phyloP scores from a whole-genome alignment of 2,329 filamentous ascomycete species.

The Fusarium sp. region DNA sequence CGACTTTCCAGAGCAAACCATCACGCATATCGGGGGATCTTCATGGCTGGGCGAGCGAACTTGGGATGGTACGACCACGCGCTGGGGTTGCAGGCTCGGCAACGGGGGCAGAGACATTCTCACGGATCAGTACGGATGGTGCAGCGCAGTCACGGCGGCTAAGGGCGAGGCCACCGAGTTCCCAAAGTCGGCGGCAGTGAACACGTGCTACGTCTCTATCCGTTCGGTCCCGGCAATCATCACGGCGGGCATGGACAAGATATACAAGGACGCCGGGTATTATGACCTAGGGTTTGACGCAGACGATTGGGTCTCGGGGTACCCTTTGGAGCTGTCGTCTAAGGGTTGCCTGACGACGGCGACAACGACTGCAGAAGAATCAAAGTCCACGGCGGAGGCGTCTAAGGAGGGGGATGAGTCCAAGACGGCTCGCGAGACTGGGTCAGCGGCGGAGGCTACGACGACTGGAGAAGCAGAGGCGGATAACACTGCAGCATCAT shows the following conservation, averaged over 20 bases:
- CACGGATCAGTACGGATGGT: conserved; percentile 11
- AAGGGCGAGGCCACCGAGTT: not conserved
- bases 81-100: conserved; percentile 16
- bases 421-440: conserved; percentile 5
- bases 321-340: not conserved
- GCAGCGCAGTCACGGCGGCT: not conserved
- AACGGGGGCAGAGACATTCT: conserved; percentile 6
- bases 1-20: conserved; percentile 29
- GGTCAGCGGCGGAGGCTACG: not conserved
- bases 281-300: not conserved
- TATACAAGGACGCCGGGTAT: not conserved
- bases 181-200: conserved; percentile 17
- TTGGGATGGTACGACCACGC: conserved; percentile 21
- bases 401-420: not conserved
- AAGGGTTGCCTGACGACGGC: not conserved
- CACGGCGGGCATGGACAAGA: conserved; percentile 3
- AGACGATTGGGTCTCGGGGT: not conserved
- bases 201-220: conserved; percentile 4
- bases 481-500: not conserved
- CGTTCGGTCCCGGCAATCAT: conserved; percentile 10
- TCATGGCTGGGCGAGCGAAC: conserved; percentile 28
- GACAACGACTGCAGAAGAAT: not conserved
- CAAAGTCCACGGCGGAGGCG: not conserved
- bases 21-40: conserved; percentile 20
- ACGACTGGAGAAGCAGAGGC: not conserved